Base-by-base conservation (phyloP, 2,329 filamentous ascomycete species). In the Alternaria incomplexa region DNA sequence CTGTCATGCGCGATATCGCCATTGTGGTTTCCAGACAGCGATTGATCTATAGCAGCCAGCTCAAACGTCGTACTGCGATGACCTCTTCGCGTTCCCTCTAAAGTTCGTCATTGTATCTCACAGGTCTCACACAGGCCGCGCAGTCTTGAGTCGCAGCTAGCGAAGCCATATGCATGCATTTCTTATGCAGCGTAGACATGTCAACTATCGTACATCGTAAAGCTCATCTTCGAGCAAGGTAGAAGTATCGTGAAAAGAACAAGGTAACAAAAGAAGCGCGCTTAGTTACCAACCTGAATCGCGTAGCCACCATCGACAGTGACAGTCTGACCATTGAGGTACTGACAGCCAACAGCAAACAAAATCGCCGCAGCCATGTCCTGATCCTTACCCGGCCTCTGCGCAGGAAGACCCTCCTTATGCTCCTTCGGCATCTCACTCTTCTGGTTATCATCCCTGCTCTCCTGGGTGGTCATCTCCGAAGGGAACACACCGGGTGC, bases 311-410 rank as follows among this genome's bases (percentile, higher is more conserved):
- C 86, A 72, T 88, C 86, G 6, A 88, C 84, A 2, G 83, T 80
- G 22, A 86, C 74, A 1, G 79, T 83, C 73, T 75, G 74, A 8
- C 84, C 84, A 62, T 86, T 86, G 12, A 85, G 72, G 64, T 85
- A 86, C 68, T 83, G 83, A 67, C 80, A 84, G 30, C 70, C 78
- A n/a, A 83, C 84, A 17, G 82, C 79, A 64, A 86, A 89, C 25
- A 90, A 73, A 4, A 89, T 81, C 0, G 85, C 85, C 45, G 83
- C 82, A 1, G 85, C 87, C 83, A 89, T 89, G 70, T 89, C 87
- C 30, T 84, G 75, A 65, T 89, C 88, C 25, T 86, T 84, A 0
- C 87, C 88, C 0, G 86, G 86, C 46, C 85, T 72, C 62, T 79
- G 78, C 6, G 85, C 83, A 8, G 85, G 84, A 53, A 86, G 78